Base-by-base conservation (phyloP, 2,329 filamentous ascomycete species). In the Penicillium hordei region DNA sequence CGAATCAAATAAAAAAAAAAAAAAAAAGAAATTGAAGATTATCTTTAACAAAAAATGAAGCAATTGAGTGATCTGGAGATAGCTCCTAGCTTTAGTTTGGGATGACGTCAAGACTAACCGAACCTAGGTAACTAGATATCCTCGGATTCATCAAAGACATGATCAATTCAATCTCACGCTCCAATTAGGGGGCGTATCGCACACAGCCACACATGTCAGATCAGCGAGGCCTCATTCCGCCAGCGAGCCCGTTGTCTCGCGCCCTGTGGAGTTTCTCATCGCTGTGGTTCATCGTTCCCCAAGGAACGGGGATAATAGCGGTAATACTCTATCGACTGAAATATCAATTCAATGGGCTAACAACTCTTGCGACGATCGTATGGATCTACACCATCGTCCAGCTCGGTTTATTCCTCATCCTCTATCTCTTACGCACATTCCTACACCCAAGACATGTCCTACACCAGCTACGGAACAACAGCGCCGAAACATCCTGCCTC, bases 311-410 rank as follows among this genome's bases (percentile, higher is more conserved):
- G 25, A 74, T 76, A 55, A 60, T 75, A 8, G 67, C 71, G 15
- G 61, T 76, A 8, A 65, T 76, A 44, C 68, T 78, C 1, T 68
- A 73, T 56, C 69, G 72, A 45, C 62, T 76, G 1, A 65, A 73
- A 58, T 79, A 79, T 58, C 76, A 77, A 59, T 79, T 79, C 61
- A 54, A 58, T 1, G 76, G 73, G 4, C 64, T 78, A 3, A 56
- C 58, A 17, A 70, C 69, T 23, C 67, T 79, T 38, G 70, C 74
- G 17, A 68, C 71, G 40, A 70, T 78, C 38, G 65, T 76, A 29
- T 79, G 75, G 73, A 67, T 75, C 21, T 70, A 75, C 48, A 73
- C 70, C 5, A 73, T 78, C 7, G 65, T 68, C 1, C 60, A 76
- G 1, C 68, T 77, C 1, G 46, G 66, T 2, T 13, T 70, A 3